Percentiles rank a stretch among this genome's conserved stretches.
Conservation (phyloP, 2,329 filamentous ascomycete species). For the Passalora sequoiae region DNA sequence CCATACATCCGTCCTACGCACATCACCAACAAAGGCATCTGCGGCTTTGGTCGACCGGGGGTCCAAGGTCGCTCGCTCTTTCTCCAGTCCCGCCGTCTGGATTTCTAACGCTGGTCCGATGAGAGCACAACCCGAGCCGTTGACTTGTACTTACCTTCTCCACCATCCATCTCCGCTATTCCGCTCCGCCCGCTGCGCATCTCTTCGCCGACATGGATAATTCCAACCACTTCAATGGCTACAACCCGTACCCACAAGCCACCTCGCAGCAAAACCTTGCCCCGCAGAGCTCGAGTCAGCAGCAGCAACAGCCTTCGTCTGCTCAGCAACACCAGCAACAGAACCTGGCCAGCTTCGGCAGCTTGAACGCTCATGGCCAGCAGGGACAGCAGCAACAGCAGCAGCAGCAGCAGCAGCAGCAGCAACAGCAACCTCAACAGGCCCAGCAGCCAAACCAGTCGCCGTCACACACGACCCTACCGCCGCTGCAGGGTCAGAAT, state of each 20-base stretch:
- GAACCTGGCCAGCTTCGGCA: conserved; percentile 6
- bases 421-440: conserved; percentile 18
- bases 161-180: conserved; percentile 9
- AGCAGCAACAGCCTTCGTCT: conserved; percentile 8
- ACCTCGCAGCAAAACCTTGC: conserved; percentile 10
- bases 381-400: conserved; percentile 14
- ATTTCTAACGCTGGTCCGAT: conserved; percentile 6
- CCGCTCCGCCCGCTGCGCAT: not conserved
- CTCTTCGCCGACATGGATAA: conserved; percentile 21
- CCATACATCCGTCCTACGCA: too few species aligned
- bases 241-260: conserved; percentile 23
- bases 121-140: conserved; percentile 5
- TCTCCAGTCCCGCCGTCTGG: conserved; percentile 4
- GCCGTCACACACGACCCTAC: conserved; percentile 31
- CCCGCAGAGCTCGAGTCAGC: conserved; percentile 15
- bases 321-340: conserved; percentile 7
- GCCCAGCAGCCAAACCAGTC: conserved; percentile 20
- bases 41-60: conserved; percentile 6
- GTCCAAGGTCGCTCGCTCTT: conserved; percentile 3
- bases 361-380: conserved; percentile 2
- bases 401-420: conserved; percentile 21
- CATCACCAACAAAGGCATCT: too few species aligned
- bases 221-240: conserved; percentile 24
- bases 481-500: conserved; percentile 33
- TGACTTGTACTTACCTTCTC: conserved; percentile 9